A percentile compares a stretch with the other conserved stretches of the same genome.
phyloP scores from a whole-genome alignment of 352 stramenopile genomes.

The Peronospora destructor region DNA sequence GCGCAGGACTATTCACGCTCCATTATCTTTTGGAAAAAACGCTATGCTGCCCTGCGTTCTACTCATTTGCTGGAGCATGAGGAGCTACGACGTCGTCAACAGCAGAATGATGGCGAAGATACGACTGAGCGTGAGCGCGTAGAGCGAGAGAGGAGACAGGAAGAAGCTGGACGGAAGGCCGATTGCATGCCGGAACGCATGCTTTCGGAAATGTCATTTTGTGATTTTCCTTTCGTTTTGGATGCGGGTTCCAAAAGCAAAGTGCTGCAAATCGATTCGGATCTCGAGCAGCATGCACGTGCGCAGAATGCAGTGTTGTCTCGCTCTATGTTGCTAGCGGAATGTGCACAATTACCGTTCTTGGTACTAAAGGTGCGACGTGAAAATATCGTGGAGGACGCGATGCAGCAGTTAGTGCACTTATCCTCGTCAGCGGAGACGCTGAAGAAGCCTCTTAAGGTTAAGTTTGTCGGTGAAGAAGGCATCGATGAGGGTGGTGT shows the following conservation, averaged over 20 bases:
- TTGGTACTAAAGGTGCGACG: constrained; percentile 59
- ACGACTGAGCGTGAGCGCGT: constrained; percentile 16
- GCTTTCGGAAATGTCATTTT: constrained; percentile 77
- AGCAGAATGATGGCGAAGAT: constrained; percentile 11
- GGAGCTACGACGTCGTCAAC: constrained; percentile 16
- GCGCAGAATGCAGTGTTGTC: constrained; percentile 51
- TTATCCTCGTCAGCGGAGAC: constrained; percentile 41
- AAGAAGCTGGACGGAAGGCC: constrained; percentile 7
- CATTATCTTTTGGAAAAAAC: constrained; percentile 67
- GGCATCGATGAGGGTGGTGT: constrained; percentile 76
- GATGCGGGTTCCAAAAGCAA: constrained; percentile 74
- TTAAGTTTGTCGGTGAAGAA: constrained; percentile 82
- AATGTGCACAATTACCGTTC: constrained; percentile 40
- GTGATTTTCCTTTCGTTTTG: constrained; percentile 72
- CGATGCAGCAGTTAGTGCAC: constrained; percentile 62
- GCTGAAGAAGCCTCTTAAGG: constrained; percentile 75
- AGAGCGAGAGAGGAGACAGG: constrained; percentile 14
- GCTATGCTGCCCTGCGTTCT: constrained; percentile 19
- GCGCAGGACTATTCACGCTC: constrained; percentile 70
- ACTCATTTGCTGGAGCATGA: constrained; percentile 15
- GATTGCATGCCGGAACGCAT: constrained; percentile 39
- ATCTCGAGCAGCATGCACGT: constrained; percentile 56
- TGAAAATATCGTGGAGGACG: constrained; percentile 71
- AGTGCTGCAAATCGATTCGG: constrained; percentile 70
- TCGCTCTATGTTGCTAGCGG: constrained; percentile 24